Evolutionary conservation across 192 early-diverging fungal species (phyloP).

Genomic region (Spizellomyces sp.): DNA sequence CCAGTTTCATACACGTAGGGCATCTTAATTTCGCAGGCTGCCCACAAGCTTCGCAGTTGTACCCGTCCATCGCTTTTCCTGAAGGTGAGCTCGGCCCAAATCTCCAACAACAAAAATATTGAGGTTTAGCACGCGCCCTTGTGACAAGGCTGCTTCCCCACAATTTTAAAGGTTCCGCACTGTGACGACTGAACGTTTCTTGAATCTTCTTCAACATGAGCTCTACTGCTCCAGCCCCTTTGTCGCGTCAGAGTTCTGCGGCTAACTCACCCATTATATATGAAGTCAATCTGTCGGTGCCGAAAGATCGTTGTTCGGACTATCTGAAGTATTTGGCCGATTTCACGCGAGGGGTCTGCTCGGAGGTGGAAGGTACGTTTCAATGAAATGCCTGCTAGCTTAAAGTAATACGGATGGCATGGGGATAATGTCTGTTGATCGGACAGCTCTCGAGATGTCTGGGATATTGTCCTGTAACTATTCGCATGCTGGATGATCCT

Average conservation of each 20-base stretch:
- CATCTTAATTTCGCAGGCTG: conserved; percentile 38
- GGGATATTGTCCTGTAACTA: too few species aligned
- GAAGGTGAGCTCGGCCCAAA: too few species aligned
- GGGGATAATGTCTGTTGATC: too few species aligned
- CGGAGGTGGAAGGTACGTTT: conserved; percentile 30
- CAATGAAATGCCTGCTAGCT: background rate
- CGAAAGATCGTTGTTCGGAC: conserved; percentile 45
- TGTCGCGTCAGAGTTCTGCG: conserved; percentile 25
- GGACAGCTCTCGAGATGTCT: too few species aligned
- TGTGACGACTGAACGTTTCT: too few species aligned
- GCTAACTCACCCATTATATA: conserved; percentile 45
- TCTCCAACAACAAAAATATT: too few species aligned
- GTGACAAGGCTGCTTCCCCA: too few species aligned
- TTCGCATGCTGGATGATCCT: too few species aligned
- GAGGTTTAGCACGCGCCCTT: too few species aligned
- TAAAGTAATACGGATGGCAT: too few species aligned
- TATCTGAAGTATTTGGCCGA: conserved; percentile 50
- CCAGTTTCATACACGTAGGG: conserved; percentile 44
- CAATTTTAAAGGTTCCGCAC: too few species aligned
- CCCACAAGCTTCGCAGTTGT: conserved; percentile 33
- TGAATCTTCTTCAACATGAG: too few species aligned
- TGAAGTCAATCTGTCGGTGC: conserved; percentile 62
- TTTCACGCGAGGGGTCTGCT: conserved; percentile 38
- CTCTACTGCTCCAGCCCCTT: background rate
- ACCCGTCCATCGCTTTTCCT: background rate